Conservation (phyloP, 2,329 filamentous ascomycete species). For the Microdochium trichocladiopsis region DNA sequence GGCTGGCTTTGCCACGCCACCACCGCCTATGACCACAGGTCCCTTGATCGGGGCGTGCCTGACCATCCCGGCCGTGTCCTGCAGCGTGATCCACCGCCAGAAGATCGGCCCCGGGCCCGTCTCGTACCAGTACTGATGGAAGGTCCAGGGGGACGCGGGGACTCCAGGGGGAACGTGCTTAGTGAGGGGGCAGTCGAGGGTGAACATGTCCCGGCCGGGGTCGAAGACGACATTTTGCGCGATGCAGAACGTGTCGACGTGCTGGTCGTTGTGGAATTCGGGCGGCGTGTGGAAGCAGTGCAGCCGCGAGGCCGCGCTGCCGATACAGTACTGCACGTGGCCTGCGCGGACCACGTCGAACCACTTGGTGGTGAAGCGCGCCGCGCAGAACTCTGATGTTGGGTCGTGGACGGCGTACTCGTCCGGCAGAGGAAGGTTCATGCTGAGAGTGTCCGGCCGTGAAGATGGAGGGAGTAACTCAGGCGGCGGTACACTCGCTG, state of each 20-base stretch:
- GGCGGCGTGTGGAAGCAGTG: slow-evolving; percentile 3
- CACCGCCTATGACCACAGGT: background rate
- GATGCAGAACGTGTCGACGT: slow-evolving; percentile 2
- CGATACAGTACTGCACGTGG: background rate
- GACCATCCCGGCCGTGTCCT: background rate
- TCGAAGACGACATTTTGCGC: background rate
- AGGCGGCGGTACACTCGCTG: too few relatives aligned
- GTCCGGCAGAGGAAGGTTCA: background rate
- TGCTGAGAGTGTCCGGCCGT: too few relatives aligned
- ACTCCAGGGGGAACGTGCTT: background rate
- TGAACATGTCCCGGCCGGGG: background rate
- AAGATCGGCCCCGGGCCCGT: slow-evolving; percentile 1
- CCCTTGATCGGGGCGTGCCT: background rate
- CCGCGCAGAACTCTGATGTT: background rate
- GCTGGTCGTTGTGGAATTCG: background rate
- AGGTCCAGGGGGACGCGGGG: background rate
- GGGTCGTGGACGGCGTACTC: background rate
- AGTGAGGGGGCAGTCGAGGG: background rate
- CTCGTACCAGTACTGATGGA: slow-evolving; percentile 1
- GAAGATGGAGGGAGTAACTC: too few relatives aligned
- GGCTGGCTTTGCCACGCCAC: background rate
- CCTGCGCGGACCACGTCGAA: background rate
- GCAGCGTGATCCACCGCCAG: background rate
- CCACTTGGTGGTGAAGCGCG: background rate
- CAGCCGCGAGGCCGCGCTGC: background rate